Conservation (phyloP, 2,329 filamentous ascomycete genomes). For the Westerdykella sp. region DNA sequence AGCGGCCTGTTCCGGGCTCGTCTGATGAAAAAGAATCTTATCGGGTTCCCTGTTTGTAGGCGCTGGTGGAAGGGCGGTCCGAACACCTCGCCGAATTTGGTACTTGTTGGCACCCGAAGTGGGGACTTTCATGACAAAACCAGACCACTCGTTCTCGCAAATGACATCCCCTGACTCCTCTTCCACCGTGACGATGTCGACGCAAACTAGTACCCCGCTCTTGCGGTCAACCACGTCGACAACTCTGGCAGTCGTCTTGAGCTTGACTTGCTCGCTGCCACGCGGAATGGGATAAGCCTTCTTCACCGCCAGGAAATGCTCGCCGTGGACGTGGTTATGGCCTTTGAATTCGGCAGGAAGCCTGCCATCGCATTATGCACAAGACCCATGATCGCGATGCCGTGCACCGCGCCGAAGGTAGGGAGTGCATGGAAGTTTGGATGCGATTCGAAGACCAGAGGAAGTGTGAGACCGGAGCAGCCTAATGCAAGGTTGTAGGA, state of each 20-base stretch:
- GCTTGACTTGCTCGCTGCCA: background rate
- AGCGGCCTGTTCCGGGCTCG: constrained; percentile 4
- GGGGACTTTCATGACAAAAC: constrained; percentile 7
- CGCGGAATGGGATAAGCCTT: constrained; percentile 6
- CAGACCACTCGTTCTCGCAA: constrained; percentile 10
- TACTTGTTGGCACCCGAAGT: no score
- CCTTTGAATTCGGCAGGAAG: constrained; percentile 10
- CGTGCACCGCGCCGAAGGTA: constrained; percentile 8
- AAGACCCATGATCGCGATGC: constrained; percentile 9
- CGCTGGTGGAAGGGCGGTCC: no score
- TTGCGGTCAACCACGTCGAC: constrained; percentile 7
- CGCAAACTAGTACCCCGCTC: constrained; percentile 6
- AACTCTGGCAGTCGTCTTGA: constrained; percentile 8
- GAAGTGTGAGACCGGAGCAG: constrained; percentile 5
- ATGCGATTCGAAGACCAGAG: constrained; percentile 7
- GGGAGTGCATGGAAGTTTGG: constrained; percentile 8
- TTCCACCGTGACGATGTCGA: constrained; percentile 6
- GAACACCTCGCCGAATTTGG: no score
- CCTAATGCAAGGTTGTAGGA: constrained; percentile 12
- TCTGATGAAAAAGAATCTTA: no score
- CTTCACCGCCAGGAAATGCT: constrained; percentile 6
- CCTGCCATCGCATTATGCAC: constrained; percentile 7
- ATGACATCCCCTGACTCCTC: constrained; percentile 1
- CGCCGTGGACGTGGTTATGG: constrained; percentile 10
- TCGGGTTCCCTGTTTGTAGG: no score